Evolutionary conservation across 1,139 yeast species (phyloP).

Genomic region (Saccharomyces hybrid): DNA sequence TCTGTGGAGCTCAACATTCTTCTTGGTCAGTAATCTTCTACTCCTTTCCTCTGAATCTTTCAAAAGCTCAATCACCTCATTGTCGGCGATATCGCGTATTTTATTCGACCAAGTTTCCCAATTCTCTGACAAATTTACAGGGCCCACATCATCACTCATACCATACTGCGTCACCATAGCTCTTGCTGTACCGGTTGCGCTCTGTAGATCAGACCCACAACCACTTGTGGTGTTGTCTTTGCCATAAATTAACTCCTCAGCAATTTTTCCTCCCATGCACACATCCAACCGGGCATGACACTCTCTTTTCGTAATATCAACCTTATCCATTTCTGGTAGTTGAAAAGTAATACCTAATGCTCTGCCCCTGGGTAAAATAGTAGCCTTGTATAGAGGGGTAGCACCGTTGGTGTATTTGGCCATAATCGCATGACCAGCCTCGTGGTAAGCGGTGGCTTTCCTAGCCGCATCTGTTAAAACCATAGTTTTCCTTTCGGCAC

Average conservation of each 20-base stretch:
- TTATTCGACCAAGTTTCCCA: constrained; percentile 94
- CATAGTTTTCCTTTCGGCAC: constrained; percentile 97
- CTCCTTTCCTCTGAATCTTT: constrained; percentile 75
- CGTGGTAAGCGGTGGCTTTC: constrained; percentile 92
- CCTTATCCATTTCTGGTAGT: constrained; percentile 96
- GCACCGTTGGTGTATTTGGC: constrained; percentile 96
- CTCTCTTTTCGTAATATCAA: constrained; percentile 82
- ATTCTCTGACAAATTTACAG: constrained; percentile 75
- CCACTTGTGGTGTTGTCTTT: constrained; percentile 90
- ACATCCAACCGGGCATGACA: constrained; percentile 89
- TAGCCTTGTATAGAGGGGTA: constrained; percentile 91
- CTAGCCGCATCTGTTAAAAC: constrained; percentile 93
- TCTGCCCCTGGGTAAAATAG: constrained; percentile 92
- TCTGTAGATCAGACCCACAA: constrained; percentile 82
- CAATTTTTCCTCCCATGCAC: constrained; percentile 98
- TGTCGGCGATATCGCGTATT: constrained; percentile 82
- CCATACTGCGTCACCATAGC: constrained; percentile 97
- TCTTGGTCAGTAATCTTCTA: constrained; percentile 54
- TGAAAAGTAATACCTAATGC: constrained; percentile 96
- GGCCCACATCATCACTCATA: constrained; percentile 91
- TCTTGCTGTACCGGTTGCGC: constrained; percentile 87
- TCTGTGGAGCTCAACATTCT: constrained; percentile 66
- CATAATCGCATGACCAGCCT: constrained; percentile 98
- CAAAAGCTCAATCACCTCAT: constrained; percentile 73
- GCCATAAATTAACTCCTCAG: constrained; percentile 90